These are phyloP conservation scores for Chlorella sp. DNA, from an alignment of 139 green algal species.

Conservation along the genomic window DNA sequence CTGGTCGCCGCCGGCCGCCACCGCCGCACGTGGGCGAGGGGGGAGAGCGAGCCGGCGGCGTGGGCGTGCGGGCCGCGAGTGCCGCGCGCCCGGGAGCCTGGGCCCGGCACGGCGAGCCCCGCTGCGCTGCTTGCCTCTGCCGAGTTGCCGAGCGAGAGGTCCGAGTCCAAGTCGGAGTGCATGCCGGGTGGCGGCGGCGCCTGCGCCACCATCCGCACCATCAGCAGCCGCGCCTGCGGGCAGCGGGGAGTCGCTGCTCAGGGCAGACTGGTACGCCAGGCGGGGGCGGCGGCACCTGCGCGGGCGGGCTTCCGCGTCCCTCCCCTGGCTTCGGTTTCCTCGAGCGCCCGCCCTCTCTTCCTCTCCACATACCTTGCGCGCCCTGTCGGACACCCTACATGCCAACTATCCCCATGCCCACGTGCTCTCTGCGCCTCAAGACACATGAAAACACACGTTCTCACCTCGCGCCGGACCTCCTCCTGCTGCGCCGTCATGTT, in stretches of 20 bases:
- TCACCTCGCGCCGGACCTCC: conserved; percentile 17
- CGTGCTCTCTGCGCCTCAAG: neutral
- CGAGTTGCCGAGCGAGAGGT: conserved; percentile 14
- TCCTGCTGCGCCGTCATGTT: conserved; percentile 17
- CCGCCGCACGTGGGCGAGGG: neutral
- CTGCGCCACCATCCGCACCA: neutral
- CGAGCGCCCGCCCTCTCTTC: too few relatives aligned
- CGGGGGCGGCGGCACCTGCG: neutral
- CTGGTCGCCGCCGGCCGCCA: too few relatives aligned
- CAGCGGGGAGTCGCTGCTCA: neutral
- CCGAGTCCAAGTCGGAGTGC: neutral
- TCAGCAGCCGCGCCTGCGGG: conserved; percentile 2
- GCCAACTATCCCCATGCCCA: too few relatives aligned
- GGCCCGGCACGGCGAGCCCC: neutral
- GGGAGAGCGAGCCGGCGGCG: neutral
- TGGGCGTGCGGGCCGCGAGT: neutral
- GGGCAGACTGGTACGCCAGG: too few relatives aligned
- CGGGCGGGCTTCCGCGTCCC: neutral
- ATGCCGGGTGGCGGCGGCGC: neutral
- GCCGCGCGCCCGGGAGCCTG: neutral
- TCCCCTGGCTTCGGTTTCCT: neutral
- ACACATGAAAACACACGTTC: neutral
- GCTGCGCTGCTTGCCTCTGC: too few relatives aligned
- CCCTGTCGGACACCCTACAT: neutral
- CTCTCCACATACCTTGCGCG: neutral